These are phyloP conservation scores for Helenozyma baotianmanensis DNA, from an alignment of 805 yeast species.

Conservation along the genomic window DNA sequence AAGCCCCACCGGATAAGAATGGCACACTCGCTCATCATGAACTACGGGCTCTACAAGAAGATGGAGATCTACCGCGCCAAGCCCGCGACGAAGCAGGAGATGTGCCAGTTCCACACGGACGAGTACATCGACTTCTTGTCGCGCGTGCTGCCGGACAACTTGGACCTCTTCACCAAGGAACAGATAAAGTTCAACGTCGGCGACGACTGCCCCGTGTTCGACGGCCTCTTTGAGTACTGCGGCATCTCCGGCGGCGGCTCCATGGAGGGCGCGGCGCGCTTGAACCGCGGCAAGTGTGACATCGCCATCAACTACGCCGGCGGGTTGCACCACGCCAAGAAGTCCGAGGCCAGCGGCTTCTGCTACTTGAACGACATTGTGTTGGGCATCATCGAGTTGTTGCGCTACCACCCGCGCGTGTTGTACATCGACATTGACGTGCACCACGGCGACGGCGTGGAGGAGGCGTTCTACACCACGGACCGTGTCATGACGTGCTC, in stretches of 20 bases:
- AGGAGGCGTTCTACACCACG: conserved; percentile 88
- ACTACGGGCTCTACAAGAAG: conserved; percentile 91
- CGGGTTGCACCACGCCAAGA: conserved; percentile 90
- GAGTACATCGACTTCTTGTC: conserved; percentile 92
- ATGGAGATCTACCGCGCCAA: conserved; percentile 97
- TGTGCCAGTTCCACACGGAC: conserved; percentile 98
- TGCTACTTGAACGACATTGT: conserved; percentile 91
- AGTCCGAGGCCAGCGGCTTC: conserved; percentile 85
- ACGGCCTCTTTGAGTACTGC: conserved; percentile 71
- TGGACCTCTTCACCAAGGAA: conserved; percentile 82
- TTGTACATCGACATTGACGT: conserved; percentile 85
- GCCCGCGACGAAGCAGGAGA: conserved; percentile 96
- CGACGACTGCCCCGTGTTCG: conserved; percentile 78
- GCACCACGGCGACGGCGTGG: conserved; percentile 95
- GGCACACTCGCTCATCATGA: conserved; percentile 96
- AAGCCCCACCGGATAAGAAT: conserved; percentile 98
- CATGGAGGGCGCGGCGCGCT: conserved; percentile 82
- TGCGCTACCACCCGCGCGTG: conserved; percentile 81
- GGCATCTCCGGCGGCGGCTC: conserved; percentile 85
- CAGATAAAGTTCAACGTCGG: conserved; percentile 92
- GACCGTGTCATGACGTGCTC: conserved; percentile 89
- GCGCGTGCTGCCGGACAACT: conserved; percentile 87
- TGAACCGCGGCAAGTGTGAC: conserved; percentile 78
- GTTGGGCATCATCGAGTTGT: conserved; percentile 70
- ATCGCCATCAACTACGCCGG: conserved; percentile 93